These are phyloP conservation scores for Lasiodiplodia citricola DNA, from an alignment of 2,329 filamentous ascomycete species.

Conservation along the genomic window DNA sequence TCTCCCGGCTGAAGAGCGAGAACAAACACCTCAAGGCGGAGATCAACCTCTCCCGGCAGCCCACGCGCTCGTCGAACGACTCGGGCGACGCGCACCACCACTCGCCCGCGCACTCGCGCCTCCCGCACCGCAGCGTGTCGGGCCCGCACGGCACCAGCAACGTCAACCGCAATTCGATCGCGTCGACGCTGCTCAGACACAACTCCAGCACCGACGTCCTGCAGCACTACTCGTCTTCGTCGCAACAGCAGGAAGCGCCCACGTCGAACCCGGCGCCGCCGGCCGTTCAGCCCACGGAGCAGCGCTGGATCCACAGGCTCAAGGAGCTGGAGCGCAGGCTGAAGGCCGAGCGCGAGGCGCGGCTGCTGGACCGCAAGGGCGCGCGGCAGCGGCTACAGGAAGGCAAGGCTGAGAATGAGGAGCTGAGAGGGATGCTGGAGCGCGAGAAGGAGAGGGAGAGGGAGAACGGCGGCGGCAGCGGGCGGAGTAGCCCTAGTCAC, in stretches of 20 bases:
- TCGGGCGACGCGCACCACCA: constrained; percentile 29
- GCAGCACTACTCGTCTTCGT: constrained; percentile 51
- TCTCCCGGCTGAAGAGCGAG: constrained; percentile 64
- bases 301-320: constrained; percentile 83
- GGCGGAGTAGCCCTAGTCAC: constrained; percentile 21
- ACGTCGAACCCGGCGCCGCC: constrained; percentile 31
- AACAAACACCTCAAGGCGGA: constrained; percentile 66
- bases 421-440: constrained; percentile 69
- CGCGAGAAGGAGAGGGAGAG: constrained; percentile 51
- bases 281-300: constrained; percentile 59
- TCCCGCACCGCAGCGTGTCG: constrained; percentile 31
- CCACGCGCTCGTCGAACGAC: constrained; percentile 37
- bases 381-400: constrained; percentile 81
- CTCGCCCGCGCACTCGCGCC: constrained; percentile 31
- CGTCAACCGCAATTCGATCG: constrained; percentile 50
- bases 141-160: constrained; percentile 11
- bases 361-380: constrained; percentile 82
- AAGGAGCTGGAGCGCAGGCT: constrained; percentile 87
- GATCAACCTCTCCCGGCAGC: constrained; percentile 66
- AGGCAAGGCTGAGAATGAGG: constrained; percentile 74
- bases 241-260: constrained; percentile 32
- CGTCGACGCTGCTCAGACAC: constrained; percentile 61
- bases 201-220: constrained; percentile 13
- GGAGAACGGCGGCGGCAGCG: constrained; percentile 3
- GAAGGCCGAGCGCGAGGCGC: constrained; percentile 86